These are phyloP conservation scores for Chlorella sp. DNA, from an alignment of 139 green algal species.

Conservation along the genomic window DNA sequence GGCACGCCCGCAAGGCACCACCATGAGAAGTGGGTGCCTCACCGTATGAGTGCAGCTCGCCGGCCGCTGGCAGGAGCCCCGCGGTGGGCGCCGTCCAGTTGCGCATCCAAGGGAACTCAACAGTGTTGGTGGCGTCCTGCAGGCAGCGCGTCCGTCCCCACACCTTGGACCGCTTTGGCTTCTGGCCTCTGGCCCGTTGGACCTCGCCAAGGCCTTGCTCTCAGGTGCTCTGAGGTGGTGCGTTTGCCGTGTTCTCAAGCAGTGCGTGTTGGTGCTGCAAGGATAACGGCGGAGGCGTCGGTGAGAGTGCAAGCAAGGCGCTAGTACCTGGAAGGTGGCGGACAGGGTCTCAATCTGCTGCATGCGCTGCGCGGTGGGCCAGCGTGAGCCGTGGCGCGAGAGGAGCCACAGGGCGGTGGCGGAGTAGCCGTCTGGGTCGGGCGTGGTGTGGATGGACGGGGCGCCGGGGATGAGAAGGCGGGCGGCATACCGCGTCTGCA, in stretches of 20 bases:
- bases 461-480: slow-evolving; percentile 13
- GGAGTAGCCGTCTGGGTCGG: slow-evolving; percentile 30
- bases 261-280: no score
- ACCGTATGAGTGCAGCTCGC: slow-evolving; percentile 42
- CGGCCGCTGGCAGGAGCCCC: slow-evolving; percentile 4
- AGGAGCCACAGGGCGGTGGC: slow-evolving; percentile 27
- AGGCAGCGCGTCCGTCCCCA: no score
- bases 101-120: slow-evolving; percentile 18
- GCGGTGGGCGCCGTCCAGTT: slow-evolving; percentile 27
- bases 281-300: no score
- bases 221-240: no score
- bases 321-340: slow-evolving; percentile 22
- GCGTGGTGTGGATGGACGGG: slow-evolving; percentile 18
- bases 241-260: no score
- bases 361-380: slow-evolving; percentile 27
- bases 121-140: slow-evolving; percentile 13
- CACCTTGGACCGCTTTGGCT: no score
- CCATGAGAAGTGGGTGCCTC: background rate
- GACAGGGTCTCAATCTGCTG: slow-evolving; percentile 24
- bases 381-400: slow-evolving; percentile 33
- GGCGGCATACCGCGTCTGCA: slow-evolving; percentile 30
- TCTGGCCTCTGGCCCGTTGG: no score
- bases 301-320: no score
- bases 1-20: background rate
- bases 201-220: no score